These are phyloP conservation scores for Acacia pycnantha DNA, from an alignment of 331 rosid genomes.

Conservation along the genomic window DNA sequence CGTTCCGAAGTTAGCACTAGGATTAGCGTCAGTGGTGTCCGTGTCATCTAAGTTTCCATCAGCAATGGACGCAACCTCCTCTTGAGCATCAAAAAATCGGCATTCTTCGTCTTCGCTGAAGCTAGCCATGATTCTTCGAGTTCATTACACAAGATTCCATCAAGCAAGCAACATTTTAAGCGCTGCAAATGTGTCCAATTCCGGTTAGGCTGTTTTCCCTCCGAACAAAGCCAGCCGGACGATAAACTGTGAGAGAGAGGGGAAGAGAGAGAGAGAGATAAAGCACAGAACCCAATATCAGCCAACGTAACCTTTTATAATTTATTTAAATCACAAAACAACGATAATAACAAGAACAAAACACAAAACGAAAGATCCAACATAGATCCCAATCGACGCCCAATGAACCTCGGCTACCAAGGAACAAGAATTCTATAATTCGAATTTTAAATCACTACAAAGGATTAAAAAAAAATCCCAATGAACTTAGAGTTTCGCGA, in stretches of 20 bases:
- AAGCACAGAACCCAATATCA: constrained; percentile 53
- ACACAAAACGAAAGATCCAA: constrained; percentile 50
- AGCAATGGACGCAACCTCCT: constrained; percentile 49
- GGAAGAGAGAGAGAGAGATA: background rate
- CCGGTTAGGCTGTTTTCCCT: constrained; percentile 28
- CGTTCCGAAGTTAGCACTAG: constrained; percentile 16
- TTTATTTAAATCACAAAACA: constrained; percentile 24
- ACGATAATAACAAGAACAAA: constrained; percentile 33
- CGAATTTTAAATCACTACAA: constrained; percentile 6
- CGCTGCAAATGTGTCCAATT: constrained; percentile 35
- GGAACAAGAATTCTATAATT: constrained; percentile 22
- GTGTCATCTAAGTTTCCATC: constrained; percentile 38
- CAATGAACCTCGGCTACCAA: constrained; percentile 58
- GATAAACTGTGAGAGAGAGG: constrained; percentile 29
- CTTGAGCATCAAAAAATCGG: constrained; percentile 64
- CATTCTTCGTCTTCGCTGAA: constrained; percentile 52
- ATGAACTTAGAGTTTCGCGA: constrained; percentile 28
- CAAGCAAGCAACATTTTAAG: constrained; percentile 46
- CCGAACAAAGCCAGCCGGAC: constrained; percentile 41
- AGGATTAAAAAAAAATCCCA: background rate
- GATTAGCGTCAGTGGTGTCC: constrained; percentile 34
- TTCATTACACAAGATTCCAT: constrained; percentile 66
- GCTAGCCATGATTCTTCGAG: constrained; percentile 56
- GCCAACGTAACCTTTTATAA: constrained; percentile 28
- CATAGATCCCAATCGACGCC: constrained; percentile 68